Base-by-base conservation (phyloP, 768 basidiomycete genomes). In the Brasilioporus rufonigricans region DNA sequence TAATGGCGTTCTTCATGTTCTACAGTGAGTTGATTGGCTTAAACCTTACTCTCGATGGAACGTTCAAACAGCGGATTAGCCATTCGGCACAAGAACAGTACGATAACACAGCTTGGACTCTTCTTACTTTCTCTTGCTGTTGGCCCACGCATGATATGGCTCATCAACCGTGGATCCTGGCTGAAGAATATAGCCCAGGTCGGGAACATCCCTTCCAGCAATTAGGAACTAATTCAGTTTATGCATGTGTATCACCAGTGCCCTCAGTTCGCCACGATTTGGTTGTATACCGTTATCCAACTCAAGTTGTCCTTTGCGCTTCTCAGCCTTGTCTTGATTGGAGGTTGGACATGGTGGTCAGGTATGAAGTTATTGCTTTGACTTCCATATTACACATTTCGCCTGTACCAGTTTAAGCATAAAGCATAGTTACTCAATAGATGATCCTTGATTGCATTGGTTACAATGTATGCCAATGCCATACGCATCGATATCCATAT, bases 121-220 rank as follows among this genome's bases (percentile, higher is more conserved):
- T 85, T 91, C 62, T 46, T 81, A 14, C 56, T 89, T 24, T 84
- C 86, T 8, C 70, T 80, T 13, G 65, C 73, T 1, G 76, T 77
- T 35, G 90, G 89, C 4, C 74, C 80, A 44, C 79, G 90, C 46
- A 74, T 92, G 76, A 75, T 93, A 48, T 92, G 81, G 67, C 72
- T 87, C 18, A 71, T 91, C 55, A 89, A 89, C 62, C 76, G 74
- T 35, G 84, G 80, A n/a, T 80, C 81, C 8, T 91, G 87, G 84
- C 61, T 80, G 35, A 77, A 79, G 32, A 87, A 86, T 61, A 90
- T 93, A 77, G 79, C 78, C 44, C 89, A 92, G 80, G 91, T 90
- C 50, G 44, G 44, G 45, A 9, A 32, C 16, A 27, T 32, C 29
- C n/a, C 10, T 31, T 41, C 26, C 16, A 18, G 16, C 33, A 38